Percentiles rank a stretch among this genome's conserved stretches.
phyloP scores from a whole-genome alignment of 2,329 filamentous ascomycete genomes.

The Aspergillus sp. region DNA sequence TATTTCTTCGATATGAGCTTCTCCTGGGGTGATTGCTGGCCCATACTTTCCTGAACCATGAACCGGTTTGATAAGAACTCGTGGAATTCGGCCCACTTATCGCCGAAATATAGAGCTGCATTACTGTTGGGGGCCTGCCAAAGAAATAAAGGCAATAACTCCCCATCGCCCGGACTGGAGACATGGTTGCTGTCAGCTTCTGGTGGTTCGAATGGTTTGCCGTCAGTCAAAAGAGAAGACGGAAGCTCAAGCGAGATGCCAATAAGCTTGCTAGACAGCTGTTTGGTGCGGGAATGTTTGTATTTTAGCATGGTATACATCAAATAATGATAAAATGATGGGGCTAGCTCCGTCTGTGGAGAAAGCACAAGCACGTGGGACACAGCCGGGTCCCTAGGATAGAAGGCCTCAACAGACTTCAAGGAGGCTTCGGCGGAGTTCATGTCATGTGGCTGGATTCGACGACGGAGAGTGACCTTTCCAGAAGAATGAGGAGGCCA shows the following conservation, averaged over 20 bases:
- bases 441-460: constrained; percentile 63
- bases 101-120: constrained; percentile 77
- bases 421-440: constrained; percentile 71
- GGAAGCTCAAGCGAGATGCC: constrained; percentile 81
- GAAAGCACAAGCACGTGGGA: constrained; percentile 85
- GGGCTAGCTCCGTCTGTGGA: constrained; percentile 75
- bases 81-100: constrained; percentile 85
- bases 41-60: constrained; percentile 27
- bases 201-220: constrained; percentile 57
- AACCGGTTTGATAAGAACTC: constrained; percentile 71
- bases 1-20: constrained; percentile 68
- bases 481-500: constrained; percentile 63
- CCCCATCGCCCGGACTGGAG: constrained; percentile 22
- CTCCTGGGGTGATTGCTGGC: constrained; percentile 19
- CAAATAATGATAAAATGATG: constrained; percentile 82
- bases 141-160: constrained; percentile 63
- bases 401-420: constrained; percentile 83
- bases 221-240: constrained; percentile 57
- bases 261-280: constrained; percentile 60
- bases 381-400: constrained; percentile 64
- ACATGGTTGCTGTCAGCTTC: constrained; percentile 4
- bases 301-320: constrained; percentile 78
- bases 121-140: constrained; percentile 85
- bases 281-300: constrained; percentile 63
- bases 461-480: constrained; percentile 69